phyloP scores from a whole-genome alignment of 345 rosid species.

The Eucalyptus cloeziana region DNA sequence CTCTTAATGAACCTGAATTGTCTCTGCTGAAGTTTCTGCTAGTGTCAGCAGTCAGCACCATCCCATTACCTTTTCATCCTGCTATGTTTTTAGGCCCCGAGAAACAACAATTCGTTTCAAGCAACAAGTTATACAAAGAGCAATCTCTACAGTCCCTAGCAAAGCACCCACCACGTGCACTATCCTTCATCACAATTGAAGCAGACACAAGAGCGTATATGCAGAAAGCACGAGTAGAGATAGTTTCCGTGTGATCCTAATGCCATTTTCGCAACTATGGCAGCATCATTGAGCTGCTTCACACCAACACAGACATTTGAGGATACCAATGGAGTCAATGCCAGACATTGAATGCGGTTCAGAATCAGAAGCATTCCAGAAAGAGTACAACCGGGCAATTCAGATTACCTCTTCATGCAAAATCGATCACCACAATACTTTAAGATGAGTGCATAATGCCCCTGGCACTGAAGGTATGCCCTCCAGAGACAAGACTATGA shows the following conservation, averaged over 20 bases:
- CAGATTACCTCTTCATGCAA: neutral
- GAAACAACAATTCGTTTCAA: neutral
- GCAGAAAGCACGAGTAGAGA: neutral
- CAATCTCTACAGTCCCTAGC: neutral
- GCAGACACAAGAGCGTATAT: neutral
- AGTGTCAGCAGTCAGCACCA: neutral
- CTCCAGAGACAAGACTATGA: neutral
- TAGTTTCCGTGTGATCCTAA: neutral
- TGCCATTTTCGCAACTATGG: neutral
- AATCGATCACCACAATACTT: neutral
- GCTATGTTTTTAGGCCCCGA: neutral
- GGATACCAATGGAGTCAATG: neutral
- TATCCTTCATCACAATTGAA: neutral
- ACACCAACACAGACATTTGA: neutral
- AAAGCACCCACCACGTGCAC: neutral
- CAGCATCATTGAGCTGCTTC: neutral
- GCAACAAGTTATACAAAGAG: neutral
- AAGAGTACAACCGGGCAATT: neutral
- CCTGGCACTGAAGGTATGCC: neutral
- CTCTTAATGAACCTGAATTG: neutral
- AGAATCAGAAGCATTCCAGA: neutral
- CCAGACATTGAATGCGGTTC: neutral
- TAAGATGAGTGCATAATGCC: neutral
- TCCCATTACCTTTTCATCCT: neutral
- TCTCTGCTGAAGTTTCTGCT: neutral